phyloP scores from a whole-genome alignment of 23 red algal species.

The Gracilariopsis chorda region DNA sequence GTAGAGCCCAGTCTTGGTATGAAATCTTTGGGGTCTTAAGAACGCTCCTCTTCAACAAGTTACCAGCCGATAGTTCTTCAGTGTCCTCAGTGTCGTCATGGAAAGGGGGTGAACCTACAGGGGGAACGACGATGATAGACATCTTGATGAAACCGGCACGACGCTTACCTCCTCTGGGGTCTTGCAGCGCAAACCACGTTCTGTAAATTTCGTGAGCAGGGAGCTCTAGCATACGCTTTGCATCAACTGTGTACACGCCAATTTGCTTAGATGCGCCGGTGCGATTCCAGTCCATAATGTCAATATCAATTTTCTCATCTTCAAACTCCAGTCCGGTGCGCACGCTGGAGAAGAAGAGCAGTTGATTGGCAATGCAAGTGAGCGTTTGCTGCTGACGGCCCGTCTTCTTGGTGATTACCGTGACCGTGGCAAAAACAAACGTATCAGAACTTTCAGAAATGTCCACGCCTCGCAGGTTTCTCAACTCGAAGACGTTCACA shows the following conservation, averaged over 20 bases:
- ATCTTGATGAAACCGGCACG: too few relatives aligned
- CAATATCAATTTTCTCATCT: conserved; percentile 16
- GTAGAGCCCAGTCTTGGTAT: conserved; percentile 38
- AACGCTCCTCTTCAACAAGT: conserved; percentile 48
- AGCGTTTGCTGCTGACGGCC: conserved; percentile 32
- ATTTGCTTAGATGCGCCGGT: neutral
- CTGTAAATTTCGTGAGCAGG: too few relatives aligned
- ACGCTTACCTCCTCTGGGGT: too few relatives aligned
- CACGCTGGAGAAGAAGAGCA: too few relatives aligned
- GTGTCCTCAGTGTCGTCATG: conserved; percentile 33
- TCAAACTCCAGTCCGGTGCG: too few relatives aligned
- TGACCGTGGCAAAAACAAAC: conserved; percentile 10
- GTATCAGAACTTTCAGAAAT: conserved; percentile 47
- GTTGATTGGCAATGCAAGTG: conserved; percentile 55
- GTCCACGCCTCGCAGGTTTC: too few relatives aligned
- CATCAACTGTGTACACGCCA: too few relatives aligned
- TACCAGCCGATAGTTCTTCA: conserved; percentile 35
- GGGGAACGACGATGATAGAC: too few relatives aligned
- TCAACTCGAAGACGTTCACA: too few relatives aligned
- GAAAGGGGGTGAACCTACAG: conserved; percentile 12
- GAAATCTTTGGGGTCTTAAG: too few relatives aligned
- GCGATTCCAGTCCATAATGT: conserved; percentile 58
- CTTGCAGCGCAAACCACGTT: too few relatives aligned
- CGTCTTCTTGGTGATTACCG: conserved; percentile 3
- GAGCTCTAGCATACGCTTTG: too few relatives aligned